Evolutionary conservation across 2,329 filamentous ascomycete species (phyloP).

Genomic region (Fusarium fracticaudum): DNA sequence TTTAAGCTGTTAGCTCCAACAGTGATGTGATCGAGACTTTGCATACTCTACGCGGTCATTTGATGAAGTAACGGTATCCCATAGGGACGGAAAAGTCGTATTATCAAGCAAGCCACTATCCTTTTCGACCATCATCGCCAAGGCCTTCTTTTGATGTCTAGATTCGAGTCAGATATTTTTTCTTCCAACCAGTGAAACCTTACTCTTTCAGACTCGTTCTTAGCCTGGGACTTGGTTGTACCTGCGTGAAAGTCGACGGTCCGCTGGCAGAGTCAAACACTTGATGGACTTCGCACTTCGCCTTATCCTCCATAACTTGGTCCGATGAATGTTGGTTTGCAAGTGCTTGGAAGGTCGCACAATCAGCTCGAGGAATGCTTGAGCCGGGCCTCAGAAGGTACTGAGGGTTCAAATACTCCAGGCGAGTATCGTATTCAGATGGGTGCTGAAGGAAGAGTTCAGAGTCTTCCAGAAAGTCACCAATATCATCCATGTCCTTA

Average conservation of each 20-base stretch:
- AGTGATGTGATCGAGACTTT: fast-evolving
- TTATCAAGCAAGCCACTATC: neutral
- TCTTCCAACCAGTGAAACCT: fast-evolving
- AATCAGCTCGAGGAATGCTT: neutral
- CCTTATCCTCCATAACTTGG: neutral
- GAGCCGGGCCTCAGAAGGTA: neutral
- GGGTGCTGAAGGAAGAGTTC: neutral
- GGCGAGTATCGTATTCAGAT: neutral
- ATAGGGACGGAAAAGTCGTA: fast-evolving
- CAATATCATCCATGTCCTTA: neutral
- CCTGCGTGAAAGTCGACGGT: neutral
- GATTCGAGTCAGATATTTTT: fast-evolving
- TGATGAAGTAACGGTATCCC: neutral
- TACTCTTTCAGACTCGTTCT: neutral
- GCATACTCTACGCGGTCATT: neutral
- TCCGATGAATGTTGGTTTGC: neutral
- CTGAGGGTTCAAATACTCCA: neutral
- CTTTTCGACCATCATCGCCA: neutral
- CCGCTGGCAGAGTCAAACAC: neutral
- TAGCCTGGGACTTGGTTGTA: neutral
- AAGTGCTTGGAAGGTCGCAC: neutral
- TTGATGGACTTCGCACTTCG: neutral
- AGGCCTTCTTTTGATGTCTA: neutral
- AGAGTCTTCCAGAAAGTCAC: neutral
- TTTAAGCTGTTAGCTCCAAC: neutral